Percentiles rank a stretch among this genome's conserved stretches.
These are phyloP conservation scores for Daldinia grandis DNA, from an alignment of 495 filamentous ascomycete species.

Conservation along the genomic window DNA sequence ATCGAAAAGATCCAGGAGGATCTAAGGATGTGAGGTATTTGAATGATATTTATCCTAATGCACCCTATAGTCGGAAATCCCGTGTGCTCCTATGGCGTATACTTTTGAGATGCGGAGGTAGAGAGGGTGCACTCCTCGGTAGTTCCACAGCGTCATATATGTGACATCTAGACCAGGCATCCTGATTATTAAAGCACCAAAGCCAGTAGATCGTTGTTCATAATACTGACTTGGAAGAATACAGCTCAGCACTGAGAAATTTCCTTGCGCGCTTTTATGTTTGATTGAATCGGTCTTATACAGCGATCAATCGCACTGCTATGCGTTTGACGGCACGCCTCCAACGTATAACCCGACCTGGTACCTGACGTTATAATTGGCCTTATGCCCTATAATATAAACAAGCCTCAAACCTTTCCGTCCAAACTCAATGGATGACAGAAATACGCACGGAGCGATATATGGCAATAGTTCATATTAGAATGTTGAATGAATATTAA, in stretches of 20 bases:
- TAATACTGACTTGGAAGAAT: background rate
- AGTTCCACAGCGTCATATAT: conserved; percentile 11
- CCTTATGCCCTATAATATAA: background rate
- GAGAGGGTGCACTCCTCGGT: conserved; percentile 6
- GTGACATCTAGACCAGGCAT: background rate
- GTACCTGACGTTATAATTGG: background rate
- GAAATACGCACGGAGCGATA: too few species aligned
- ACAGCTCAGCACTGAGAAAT: background rate
- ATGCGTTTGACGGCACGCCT: background rate
- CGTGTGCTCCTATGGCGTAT: background rate
- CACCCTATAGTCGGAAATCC: background rate
- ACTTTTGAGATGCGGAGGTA: conserved; percentile 12
- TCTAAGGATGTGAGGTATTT: background rate
- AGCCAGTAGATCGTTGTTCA: background rate
- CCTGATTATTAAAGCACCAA: background rate
- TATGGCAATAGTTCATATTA: too few species aligned
- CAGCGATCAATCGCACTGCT: background rate
- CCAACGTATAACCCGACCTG: too few species aligned
- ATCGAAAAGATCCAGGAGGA: background rate
- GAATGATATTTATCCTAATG: background rate
- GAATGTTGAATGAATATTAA: too few species aligned
- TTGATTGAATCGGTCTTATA: background rate
- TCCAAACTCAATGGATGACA: too few species aligned
- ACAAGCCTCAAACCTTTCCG: too few species aligned
- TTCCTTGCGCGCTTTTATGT: background rate